Conservation (phyloP, 139 green algal genomes). For the Chlamydomonas asymmetrica region DNA sequence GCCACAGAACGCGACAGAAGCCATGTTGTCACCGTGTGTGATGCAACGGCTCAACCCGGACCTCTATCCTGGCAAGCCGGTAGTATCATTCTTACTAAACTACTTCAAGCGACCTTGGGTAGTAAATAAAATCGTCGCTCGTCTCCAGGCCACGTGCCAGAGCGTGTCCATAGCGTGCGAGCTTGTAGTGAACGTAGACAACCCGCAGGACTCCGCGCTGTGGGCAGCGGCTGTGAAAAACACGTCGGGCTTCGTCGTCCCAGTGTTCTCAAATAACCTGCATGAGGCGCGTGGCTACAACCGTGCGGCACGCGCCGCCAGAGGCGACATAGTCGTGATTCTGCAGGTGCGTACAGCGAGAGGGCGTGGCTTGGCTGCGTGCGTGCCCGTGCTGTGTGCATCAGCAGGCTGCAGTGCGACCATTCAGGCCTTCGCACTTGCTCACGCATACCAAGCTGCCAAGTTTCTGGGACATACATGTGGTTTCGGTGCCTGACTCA, state of each 20-base stretch:
- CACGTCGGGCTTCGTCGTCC: slow-evolving; percentile 16
- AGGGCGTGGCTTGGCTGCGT: too few relatives aligned
- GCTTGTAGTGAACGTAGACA: slow-evolving; percentile 32
- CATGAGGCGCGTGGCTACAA: slow-evolving; percentile 39
- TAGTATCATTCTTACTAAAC: slow-evolving; percentile 19
- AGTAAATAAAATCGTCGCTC: neutral
- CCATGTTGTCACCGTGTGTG: too few relatives aligned
- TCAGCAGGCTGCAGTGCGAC: neutral
- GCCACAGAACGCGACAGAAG: too few relatives aligned
- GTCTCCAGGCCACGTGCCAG: neutral
- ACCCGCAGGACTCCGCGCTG: slow-evolving; percentile 13
- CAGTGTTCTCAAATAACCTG: slow-evolving; percentile 29
- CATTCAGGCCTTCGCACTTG: neutral
- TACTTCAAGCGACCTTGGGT: slow-evolving; percentile 24
- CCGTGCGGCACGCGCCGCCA: slow-evolving; percentile 9
- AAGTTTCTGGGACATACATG: neutral
- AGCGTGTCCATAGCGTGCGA: neutral
- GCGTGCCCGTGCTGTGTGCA: too few relatives aligned
- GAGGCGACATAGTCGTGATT: slow-evolving; percentile 11
- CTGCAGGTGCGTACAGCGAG: slow-evolving; percentile 18
- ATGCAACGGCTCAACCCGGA: neutral
- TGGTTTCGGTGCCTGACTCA: slow-evolving; percentile 1
- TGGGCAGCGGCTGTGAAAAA: slow-evolving; percentile 2
- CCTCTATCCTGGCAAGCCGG: neutral
- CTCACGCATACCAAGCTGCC: neutral